Conservation (phyloP, 345 rosid genomes). For the Psidium guajava region DNA sequence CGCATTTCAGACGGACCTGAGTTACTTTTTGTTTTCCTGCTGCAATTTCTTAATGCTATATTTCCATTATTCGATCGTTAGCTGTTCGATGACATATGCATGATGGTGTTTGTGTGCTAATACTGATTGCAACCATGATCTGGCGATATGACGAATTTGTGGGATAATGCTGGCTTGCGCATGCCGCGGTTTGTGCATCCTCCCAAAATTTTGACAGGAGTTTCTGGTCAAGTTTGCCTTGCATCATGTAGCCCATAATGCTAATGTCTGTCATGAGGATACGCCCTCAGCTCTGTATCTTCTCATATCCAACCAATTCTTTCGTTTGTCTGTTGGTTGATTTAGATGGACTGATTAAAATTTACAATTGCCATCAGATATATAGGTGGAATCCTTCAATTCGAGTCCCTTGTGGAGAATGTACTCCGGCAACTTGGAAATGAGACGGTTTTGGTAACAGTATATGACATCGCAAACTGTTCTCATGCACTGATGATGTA, state of each 20-base stretch:
- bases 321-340: not conserved
- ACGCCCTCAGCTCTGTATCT: not conserved
- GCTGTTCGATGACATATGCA: rapidly evolving
- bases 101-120: not conserved
- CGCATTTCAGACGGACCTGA: not conserved
- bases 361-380: not conserved
- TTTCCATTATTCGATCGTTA: rapidly evolving
- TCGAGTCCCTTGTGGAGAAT: not conserved
- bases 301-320: not conserved
- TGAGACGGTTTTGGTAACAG: not conserved
- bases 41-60: not conserved
- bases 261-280: not conserved
- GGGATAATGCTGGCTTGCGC: not conserved
- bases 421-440: not conserved
- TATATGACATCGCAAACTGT: not conserved
- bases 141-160: not conserved
- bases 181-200: rapidly evolving
- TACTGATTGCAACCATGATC: not conserved
- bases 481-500: not conserved
- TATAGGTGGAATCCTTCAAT: not conserved
- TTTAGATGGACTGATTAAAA: not conserved
- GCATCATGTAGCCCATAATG: not conserved
- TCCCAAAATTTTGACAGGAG: not conserved
- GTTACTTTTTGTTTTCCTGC: not conserved
- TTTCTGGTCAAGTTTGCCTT: not conserved